Evolutionary conservation across 495 filamentous ascomycete species (phyloP), one percentile per base, ranked within the genome.

Genomic region (Neurospora tetrasperma): DNA sequence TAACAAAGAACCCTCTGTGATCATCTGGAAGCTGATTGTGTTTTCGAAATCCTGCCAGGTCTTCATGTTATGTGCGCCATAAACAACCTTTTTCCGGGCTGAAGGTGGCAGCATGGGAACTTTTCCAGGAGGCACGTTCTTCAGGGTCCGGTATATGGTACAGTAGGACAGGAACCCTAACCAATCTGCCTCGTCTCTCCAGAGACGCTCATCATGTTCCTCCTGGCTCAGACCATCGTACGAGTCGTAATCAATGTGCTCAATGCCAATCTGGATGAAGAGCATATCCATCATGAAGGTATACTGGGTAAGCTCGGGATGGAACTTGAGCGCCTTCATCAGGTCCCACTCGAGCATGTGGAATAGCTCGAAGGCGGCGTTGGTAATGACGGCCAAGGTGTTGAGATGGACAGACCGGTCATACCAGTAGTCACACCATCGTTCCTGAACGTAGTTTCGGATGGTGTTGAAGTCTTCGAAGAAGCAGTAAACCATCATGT

Each of bases 401-500:
- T 69, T 46, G 5, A 78, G 71, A 20, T 74, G 59, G 0, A 79
- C 69, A 1, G 75, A 73, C 18, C 74, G 70, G 14, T 78, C 71
- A 16, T 76, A 77, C 35, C 71, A 79, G 44, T 77, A 81, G 69
- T 80, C 78, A 40, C 76, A 78, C 78, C 77, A 80, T 3, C 75
- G 73, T 68, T 81, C 78, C 2, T 62, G 43, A 11, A 81, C 69
- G 68, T 79, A 74, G 46, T 75, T 79, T 39, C 79, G 75, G 42
- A 79, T 77, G 46, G 71, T 68, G 71, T 80, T 79, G 70, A 80
- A 81, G 68, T 82, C 79, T 10, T 75, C 77, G 42, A 80, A 81
- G 70, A 79, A 81, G 62, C 78, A 81, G 39, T 81, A 78, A 39
- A 82, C 70, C 74, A 80, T 75, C 76, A 81, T 78, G 72, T 80